phyloP scores from a whole-genome alignment of 2,329 filamentous ascomycete species.

The Lachnellula cervina region DNA sequence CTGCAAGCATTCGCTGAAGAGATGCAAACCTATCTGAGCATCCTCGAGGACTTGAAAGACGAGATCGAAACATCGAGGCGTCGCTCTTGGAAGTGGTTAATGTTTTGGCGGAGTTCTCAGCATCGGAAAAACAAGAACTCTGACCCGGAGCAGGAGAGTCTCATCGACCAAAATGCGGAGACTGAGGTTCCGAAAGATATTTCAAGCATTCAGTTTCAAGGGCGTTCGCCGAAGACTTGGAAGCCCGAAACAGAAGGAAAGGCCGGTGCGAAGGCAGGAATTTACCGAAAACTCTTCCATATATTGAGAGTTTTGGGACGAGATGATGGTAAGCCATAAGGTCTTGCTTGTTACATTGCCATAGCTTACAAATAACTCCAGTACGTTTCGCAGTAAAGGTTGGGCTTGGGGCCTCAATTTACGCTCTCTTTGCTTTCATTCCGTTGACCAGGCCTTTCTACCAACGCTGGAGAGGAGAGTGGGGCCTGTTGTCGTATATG shows the following conservation, averaged over 20 bases:
- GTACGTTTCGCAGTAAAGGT: slow-evolving; percentile 85
- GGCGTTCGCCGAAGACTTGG: slow-evolving; percentile 12
- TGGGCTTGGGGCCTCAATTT: slow-evolving; percentile 81
- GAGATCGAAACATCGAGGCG: slow-evolving; percentile 55
- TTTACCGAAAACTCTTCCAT: slow-evolving; percentile 45
- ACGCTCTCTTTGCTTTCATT: slow-evolving; percentile 85
- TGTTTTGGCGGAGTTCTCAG: slow-evolving; percentile 59
- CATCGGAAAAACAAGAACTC: slow-evolving; percentile 3
- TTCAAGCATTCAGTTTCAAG: slow-evolving; percentile 20
- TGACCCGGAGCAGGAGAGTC: slow-evolving; percentile 26
- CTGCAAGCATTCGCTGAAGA: slow-evolving; percentile 88
- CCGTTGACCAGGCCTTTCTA: slow-evolving; percentile 74
- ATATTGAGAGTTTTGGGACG: slow-evolving; percentile 52
- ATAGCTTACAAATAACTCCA: slow-evolving; percentile 24
- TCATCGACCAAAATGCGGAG: slow-evolving; percentile 24
- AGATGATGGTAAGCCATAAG: slow-evolving; percentile 52
- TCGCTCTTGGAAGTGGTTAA: slow-evolving; percentile 79
- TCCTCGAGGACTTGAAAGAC: slow-evolving; percentile 80
- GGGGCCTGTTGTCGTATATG: slow-evolving; percentile 96
- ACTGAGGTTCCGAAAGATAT: slow-evolving; percentile 21
- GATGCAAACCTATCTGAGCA: slow-evolving; percentile 74
- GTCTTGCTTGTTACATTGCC: slow-evolving; percentile 19
- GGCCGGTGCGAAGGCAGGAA: slow-evolving; percentile 2
- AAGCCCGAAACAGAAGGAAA: slow-evolving; percentile 4
- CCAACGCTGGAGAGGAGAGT: slow-evolving; percentile 87